phyloP scores from a whole-genome alignment of 768 basidiomycete species.

The Omphalotus guepiniiformis region DNA sequence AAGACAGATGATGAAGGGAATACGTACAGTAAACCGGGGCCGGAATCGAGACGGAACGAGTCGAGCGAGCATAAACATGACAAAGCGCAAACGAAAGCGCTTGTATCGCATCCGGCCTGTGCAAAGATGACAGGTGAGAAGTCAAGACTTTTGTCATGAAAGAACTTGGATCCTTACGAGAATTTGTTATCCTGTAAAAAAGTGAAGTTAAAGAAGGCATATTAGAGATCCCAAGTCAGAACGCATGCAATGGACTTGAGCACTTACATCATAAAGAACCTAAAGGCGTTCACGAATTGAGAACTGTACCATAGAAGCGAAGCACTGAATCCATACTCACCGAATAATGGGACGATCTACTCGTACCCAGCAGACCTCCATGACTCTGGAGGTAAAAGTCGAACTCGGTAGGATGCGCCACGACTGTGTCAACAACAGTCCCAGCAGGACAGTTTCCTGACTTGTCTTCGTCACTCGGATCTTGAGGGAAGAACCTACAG shows the following conservation, averaged over 20 bases:
- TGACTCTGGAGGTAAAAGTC: constrained; percentile 58
- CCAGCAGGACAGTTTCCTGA: constrained; percentile 53
- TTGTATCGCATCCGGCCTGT: constrained; percentile 57
- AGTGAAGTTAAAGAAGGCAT: no score
- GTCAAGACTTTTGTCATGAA: no score
- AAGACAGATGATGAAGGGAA: background rate
- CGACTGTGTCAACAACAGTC: constrained; percentile 52
- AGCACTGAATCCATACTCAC: constrained; percentile 7
- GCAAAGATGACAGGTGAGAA: background rate
- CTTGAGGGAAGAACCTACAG: constrained; percentile 45
- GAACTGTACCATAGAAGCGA: background rate
- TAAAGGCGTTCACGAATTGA: constrained; percentile 6
- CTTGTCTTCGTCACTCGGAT: constrained; percentile 31
- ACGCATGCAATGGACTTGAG: constrained; percentile 1
- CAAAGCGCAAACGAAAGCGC: constrained; percentile 65
- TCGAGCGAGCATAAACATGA: constrained; percentile 70
- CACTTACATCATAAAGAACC: constrained; percentile 28
- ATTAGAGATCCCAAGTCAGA: constrained; percentile 22
- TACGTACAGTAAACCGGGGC: constrained; percentile 76
- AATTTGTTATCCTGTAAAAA: no score
- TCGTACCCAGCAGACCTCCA: constrained; percentile 55
- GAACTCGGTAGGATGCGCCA: constrained; percentile 49
- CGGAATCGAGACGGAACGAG: constrained; percentile 78
- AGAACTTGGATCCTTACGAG: constrained; percentile 27
- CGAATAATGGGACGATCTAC: constrained; percentile 55